Base-by-base conservation (phyloP, 148 eudicot species). In the Camellia sinensis region DNA sequence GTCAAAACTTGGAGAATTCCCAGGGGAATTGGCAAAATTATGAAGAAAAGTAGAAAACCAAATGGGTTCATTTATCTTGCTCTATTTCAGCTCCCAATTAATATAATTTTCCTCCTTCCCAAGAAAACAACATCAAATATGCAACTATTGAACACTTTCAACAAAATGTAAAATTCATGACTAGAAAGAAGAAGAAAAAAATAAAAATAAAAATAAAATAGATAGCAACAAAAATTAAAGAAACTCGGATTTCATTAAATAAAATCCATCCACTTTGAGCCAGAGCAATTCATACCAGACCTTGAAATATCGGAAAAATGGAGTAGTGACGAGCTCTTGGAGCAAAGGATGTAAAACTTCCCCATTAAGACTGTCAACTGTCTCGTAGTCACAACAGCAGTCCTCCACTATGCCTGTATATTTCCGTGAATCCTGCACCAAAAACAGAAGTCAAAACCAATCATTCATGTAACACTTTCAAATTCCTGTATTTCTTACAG, bases 241-340 rank as follows among this genome's bases (percentile, higher is more conserved):
- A 29, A 29, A 29, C 37, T 29, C 37, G 37, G 37, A 29, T 29
- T 29, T 29, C 37, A 29, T 29, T 29, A 45, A 7, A 40, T 57
- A 41, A 6, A 14, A 15, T 40, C 45, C 18, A 41, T 18, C 40
- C 4, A 21, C 17, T 53, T 53, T 52, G n/a, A 71, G 44, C 53
- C 52, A 45, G 57, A 22, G 74, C 67, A 67, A 29, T 76, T 48
- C 3, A 15, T 75, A 70, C 63, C 86, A 68, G 67, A 95, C 99
- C 99, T 96, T 96, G 85, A 95, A 96, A 85, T 96, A 96, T 85
- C 98, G 81, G 79, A 92, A 96, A 83, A 96, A 96, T 48, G 99
- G 98, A 71, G 93, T 96, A 17, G 86, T 85, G n/a, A 93, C 98
- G 74, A 93, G 95, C 77, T 91, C 90, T 90, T 93, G 97, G 45